Conservation (phyloP, 2,329 filamentous ascomycete species). For the Exophiala oligosperma region DNA sequence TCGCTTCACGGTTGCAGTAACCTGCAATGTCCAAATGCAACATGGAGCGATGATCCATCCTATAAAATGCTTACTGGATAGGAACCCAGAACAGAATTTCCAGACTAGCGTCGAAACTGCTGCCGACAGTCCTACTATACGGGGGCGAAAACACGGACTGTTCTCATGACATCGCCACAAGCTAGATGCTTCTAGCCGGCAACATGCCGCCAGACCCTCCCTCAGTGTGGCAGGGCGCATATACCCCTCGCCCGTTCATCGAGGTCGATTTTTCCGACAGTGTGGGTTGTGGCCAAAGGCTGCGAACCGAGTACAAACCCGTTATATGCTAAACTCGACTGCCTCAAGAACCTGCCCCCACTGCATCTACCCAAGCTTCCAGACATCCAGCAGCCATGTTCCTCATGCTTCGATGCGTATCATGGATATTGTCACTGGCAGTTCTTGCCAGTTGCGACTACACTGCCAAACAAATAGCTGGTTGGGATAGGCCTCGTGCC, state of each 20-base stretch:
- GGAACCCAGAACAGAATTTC: neutral
- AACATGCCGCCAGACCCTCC: neutral
- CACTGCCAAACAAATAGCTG: slow-evolving; percentile 6
- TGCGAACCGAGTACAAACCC: neutral
- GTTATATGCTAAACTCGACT: neutral
- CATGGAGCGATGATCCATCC: neutral
- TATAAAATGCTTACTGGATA: neutral
- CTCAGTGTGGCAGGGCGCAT: neutral
- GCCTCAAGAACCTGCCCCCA: neutral
- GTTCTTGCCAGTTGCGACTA: slow-evolving; percentile 1
- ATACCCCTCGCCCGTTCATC: neutral
- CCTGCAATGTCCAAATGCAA: neutral
- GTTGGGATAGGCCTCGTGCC: slow-evolving; percentile 13
- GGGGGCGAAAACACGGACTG: neutral
- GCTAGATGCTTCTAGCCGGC: neutral
- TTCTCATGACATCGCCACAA: neutral
- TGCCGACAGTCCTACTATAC: neutral
- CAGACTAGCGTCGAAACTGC: neutral
- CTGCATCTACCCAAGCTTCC: neutral
- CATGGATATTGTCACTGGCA: slow-evolving; percentile 2
- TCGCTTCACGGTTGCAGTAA: neutral
- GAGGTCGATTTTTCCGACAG: neutral
- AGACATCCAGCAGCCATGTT: neutral
- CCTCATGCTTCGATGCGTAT: neutral
- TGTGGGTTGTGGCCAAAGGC: neutral